Base-by-base conservation (phyloP, 495 filamentous ascomycete species). In the Bombardia bombarda region DNA sequence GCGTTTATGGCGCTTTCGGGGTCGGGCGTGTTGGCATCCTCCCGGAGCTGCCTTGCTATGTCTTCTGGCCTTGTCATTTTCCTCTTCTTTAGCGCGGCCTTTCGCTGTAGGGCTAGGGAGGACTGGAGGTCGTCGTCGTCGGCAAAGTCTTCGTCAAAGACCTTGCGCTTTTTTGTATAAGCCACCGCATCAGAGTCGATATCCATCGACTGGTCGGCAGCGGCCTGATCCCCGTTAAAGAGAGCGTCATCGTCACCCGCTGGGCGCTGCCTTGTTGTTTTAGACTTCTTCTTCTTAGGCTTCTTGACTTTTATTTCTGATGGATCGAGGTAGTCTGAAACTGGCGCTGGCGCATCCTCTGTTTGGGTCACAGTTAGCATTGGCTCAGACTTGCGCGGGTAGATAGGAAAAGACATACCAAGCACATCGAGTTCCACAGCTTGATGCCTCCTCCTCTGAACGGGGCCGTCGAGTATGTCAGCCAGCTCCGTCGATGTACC, bases 51-150 rank as follows among this genome's bases (percentile, higher is more conserved):
- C 36, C 78, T 75, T 10, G 87, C 90, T 50, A 98, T 69, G 50
- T 97, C 90, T 55, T 88, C 87, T 1, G 88, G 87, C 22, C 81
- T 77, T 25, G 74, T 69, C 60, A 78, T 84, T 69, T 90, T 93
- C 19, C 90, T 80, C 65, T 93, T 96, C 61, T 94, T 96, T 25
- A 96, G 72, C 0, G 87, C 89, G 14, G 78, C 75, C 41, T 81
- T 77, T 52, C 92, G 75, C 55, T 95, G 87, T 13, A 75, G 68
- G 2, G 92, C 84, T 24, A 98, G 71, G 1, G 83, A 82, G 12
- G 86, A 79, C 63, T 96, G 90, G 0, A 98, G 72, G 51, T 95
- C 89, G 20, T 96, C 92, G 52, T 97, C 92, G 54, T 96, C 92
- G 3, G 84, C 79, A 52, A 96, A 85, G 1, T 77, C 79, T 3